Evolutionary conservation across 192 early-diverging fungal species (phyloP).

Genomic region (Jimgerdemannia lactiflua): DNA sequence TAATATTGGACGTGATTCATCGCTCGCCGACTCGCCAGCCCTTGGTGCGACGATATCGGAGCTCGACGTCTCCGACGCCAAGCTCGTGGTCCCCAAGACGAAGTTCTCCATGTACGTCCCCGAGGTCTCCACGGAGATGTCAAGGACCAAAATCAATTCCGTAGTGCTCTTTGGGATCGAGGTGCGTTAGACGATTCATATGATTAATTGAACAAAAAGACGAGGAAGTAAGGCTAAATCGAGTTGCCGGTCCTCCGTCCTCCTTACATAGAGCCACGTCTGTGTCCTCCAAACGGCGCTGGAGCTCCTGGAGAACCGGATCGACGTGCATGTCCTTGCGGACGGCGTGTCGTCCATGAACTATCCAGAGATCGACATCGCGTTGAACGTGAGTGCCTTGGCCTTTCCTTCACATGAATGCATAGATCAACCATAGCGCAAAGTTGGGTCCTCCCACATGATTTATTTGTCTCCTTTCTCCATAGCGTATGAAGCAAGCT

Average conservation of each 20-base stretch:
- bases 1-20: not conserved
- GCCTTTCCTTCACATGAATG: too few species aligned
- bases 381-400: conserved; percentile 57
- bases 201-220: not conserved
- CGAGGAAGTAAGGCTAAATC: not conserved
- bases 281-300: conserved; percentile 94
- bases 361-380: conserved; percentile 78
- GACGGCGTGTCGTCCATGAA: conserved; percentile 94
- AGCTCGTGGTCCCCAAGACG: conserved; percentile 63
- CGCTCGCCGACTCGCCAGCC: conserved; percentile 24
- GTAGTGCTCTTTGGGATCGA: conserved; percentile 92
- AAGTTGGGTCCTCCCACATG: conserved; percentile 25
- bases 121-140: conserved; percentile 50
- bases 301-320: conserved; percentile 75
- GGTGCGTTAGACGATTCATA: conserved; percentile 28
- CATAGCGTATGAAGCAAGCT: conserved; percentile 48
- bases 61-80: conserved; percentile 67
- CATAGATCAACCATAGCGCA: too few species aligned
- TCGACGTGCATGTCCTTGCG: conserved; percentile 85
- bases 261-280: conserved; percentile 69
- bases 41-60: conserved; percentile 78
- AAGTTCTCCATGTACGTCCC: conserved; percentile 88
- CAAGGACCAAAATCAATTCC: conserved; percentile 52
- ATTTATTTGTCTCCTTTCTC: not conserved
- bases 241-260: not conserved